Evolutionary conservation across 345 rosid species (phyloP), one percentile per base, ranked within the genome.

Genomic region (Populus alba): DNA sequence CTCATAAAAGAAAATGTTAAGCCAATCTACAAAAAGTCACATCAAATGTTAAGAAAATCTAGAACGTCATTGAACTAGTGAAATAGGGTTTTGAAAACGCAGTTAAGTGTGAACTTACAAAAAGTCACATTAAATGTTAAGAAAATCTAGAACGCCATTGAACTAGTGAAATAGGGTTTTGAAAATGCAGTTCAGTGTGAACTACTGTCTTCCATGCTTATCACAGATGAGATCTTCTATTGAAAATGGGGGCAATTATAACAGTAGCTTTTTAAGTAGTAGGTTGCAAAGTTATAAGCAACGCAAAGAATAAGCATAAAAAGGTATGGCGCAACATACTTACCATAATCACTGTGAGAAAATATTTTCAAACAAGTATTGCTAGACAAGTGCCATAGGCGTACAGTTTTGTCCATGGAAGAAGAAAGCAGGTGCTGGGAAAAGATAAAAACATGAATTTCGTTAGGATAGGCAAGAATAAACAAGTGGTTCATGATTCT

Each of bases 321-420:
- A 77, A 74, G 71, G 61, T 25, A 72, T 8, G 31, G 35, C n/a
- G 35, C 68, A 69, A 72, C 9, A 72, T 67, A 85, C 92, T 87
- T 77, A 96, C 99, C 98, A 81, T 89, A 96, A 81, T 96, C 97
- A 87, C 91, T 92, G 86, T 96, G 99, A 1, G 98, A 88, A 83
- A 92, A 96, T 70, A 90, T 82, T 89, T 92, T 94, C 90, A 94
- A 89, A 85, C 99, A 96, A 61, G 91, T 85, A 85, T 92, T 84
- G 88, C 93, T 91, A 73, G 88, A 86, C 85, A 94, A 85, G 85
- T 90, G 82, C 99, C 99, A 96, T 55, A 96, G 83, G 47, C 98
- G 94, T 78, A 96, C 98, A 13, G 99, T 96, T 86, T 96, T 96
- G 86, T 96, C 99, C 99, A 94, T 96, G 57, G 99, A 96, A 55